Percentiles rank a stretch among this genome's conserved stretches.
Evolutionary conservation across 345 rosid species (phyloP).

Genomic region (Citropsis articulata): DNA sequence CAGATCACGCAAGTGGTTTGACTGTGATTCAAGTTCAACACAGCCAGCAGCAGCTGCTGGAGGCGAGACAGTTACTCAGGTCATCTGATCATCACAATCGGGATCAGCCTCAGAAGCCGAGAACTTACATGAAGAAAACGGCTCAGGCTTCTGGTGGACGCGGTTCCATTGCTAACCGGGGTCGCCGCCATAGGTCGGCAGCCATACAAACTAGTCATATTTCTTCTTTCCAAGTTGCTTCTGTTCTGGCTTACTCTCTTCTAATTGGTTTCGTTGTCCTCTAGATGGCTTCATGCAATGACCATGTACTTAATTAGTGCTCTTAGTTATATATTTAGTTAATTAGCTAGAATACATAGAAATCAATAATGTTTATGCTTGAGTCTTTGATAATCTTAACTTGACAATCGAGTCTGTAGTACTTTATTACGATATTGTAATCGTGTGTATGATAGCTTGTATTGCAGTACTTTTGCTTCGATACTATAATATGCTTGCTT

Average conservation of each 20-base stretch:
- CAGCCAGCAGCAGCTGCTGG: not conserved
- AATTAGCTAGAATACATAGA: no score
- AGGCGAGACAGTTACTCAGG: not conserved
- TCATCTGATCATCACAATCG: not conserved
- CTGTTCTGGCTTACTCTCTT: slow-evolving; percentile 10
- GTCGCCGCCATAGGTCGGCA: slow-evolving; percentile 10
- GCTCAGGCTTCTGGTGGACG: not conserved
- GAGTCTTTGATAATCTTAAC: no score
- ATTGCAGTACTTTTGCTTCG: no score
- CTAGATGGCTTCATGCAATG: not conserved
- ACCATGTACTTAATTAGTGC: not conserved
- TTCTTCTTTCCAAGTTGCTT: slow-evolving; percentile 8
- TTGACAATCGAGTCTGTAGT: not conserved
- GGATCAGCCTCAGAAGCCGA: slow-evolving; percentile 3
- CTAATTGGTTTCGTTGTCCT: slow-evolving; percentile 11
- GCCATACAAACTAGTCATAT: not conserved
- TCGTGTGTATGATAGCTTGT: no score
- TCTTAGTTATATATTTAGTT: not conserved
- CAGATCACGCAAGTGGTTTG: not conserved
- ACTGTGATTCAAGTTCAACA: not conserved
- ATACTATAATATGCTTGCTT: no score
- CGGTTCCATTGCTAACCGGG: not conserved
- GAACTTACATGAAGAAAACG: slow-evolving; percentile 2
- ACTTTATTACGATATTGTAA: no score
- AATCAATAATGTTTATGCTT: no score